Evolutionary conservation across 305 asterid species (phyloP), one percentile per base, ranked within the genome.

Genomic region (Fraxinus xanthoxyloides): DNA sequence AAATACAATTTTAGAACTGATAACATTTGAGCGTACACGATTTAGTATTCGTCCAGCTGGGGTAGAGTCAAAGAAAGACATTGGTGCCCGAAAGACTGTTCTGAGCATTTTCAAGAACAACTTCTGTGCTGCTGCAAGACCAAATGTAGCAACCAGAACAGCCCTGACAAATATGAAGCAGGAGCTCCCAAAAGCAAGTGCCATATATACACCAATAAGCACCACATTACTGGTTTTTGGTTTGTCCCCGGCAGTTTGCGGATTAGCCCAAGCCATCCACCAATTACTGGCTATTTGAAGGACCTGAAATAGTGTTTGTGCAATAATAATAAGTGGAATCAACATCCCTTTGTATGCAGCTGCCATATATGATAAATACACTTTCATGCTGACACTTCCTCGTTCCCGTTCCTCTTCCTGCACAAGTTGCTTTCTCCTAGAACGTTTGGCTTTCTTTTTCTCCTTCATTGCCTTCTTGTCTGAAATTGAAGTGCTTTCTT

Each of bases 211-310:
- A 67, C 82, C 89, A 82, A 96, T 90, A 83, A 96, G 98, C 83
- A 87, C 82, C 90, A 93, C 59, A 56, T 88, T 96, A 85, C 92
- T 94, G 54, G 98, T 92, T 87, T 81, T 91, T 21, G 97, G 91
- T 67, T 86, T 74, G 81, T 91, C 97, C 65, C 98, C 99, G 3
- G 92, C 80, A 3, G 98, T 93, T 89, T 94, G 99, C 2, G 99
- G 99, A 87, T 89, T 96, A 19, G 99, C 99, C 99, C 99, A 96
- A 79, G 99, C 98, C 99, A 96, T 96, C 99, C 99, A 96, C 98
- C 98, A 96, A 86, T 93, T 96, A 82, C 99, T 96, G 76, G 98
- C 98, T 84, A 96, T 96, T 84, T 96, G 98, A 82, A 96, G 98
- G 89, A 90, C 90, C 86, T 96, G 99, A 93, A 96, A 96, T 76